Base-by-base conservation (phyloP, 257 asterid species). In the Solanum tarapatanum region DNA sequence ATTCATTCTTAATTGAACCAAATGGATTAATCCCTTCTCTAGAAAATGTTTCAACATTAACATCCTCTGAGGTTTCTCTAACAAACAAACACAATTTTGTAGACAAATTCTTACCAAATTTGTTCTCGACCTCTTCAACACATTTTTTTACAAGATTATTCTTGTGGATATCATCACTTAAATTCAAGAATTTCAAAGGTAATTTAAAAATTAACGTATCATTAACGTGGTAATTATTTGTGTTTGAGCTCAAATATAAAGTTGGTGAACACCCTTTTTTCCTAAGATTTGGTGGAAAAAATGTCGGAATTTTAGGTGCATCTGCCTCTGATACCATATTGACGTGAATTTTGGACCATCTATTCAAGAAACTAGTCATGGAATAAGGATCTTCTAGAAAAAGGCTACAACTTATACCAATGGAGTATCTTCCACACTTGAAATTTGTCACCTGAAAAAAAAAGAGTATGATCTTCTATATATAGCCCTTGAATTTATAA, bases 361-460 rank as follows among this genome's bases (percentile, higher is more conserved):
- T 91, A 86, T 90, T 93, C 86, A 94, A 77, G 91, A 93, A 94
- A 87, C 8, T 84, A 85, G 91, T 84, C 69, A 92, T 87, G 60
- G n/a, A 17, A 87, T 93, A 93, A 7, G 98, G 98, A 85, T 95
- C 96, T 33, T 80, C 90, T 7, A 93, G 90, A 23, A 94, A 91
- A 33, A 92, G 92, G 91, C 96, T 94, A 91, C 93, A 92, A 51
- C 95, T 94, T n/a, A 94, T 93, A 58, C 98, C 98, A 68, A 95
- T 87, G 36, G 96, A 93, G 64, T 94, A 95, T 87, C 94, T 95
- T 4, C 95, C 96, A 89, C 98, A 95, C 26, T 55, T 91, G 90
- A 95, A 95, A 88, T 92, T 94, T 11, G 96, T 93, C 12, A 94
- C 95, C 98, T 95, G 90, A 72, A 88, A 28, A 82, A 84, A 19